phyloP scores from a whole-genome alignment of 768 basidiomycete genomes.

The Filobasidium wieringae region DNA sequence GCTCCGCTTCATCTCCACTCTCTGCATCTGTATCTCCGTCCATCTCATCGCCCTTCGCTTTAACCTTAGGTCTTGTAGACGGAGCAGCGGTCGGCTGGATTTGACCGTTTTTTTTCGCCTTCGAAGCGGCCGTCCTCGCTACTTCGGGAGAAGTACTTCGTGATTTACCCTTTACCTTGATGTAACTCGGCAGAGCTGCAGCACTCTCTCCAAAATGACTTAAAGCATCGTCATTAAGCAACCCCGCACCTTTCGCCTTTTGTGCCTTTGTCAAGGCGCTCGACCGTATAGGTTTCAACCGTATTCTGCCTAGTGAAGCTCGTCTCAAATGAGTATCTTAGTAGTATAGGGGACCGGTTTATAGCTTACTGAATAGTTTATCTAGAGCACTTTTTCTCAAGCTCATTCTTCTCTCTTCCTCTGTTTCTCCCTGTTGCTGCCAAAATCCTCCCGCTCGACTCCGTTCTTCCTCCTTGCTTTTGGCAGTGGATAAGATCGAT shows the following conservation, averaged over 20 bases:
- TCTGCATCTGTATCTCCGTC: slow-evolving; percentile 68
- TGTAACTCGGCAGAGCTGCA: not conserved
- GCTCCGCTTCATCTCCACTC: slow-evolving; percentile 61
- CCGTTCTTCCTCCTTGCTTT: slow-evolving; percentile 18
- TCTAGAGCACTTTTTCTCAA: slow-evolving; percentile 66
- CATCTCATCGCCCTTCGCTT: slow-evolving; percentile 38
- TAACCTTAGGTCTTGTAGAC: slow-evolving; percentile 26
- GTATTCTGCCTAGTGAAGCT: slow-evolving; percentile 40
- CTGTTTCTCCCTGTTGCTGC: slow-evolving; percentile 67
- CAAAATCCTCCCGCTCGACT: slow-evolving; percentile 42
- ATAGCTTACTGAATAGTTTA: slow-evolving; percentile 56
- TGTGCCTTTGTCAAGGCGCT: slow-evolving; percentile 32
- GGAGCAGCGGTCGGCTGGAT: slow-evolving; percentile 20
- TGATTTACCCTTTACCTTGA: slow-evolving; percentile 26
- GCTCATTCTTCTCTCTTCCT: slow-evolving; percentile 62
- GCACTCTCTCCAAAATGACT: slow-evolving; percentile 42
- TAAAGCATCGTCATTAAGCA: slow-evolving; percentile 31
- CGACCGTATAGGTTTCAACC: slow-evolving; percentile 50
- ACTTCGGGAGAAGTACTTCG: slow-evolving; percentile 31
- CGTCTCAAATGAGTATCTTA: too few species aligned
- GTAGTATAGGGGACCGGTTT: too few species aligned
- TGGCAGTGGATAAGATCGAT: slow-evolving; percentile 2
- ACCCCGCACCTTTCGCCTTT: slow-evolving; percentile 33
- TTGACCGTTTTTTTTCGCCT: slow-evolving; percentile 19
- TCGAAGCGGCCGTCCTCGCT: slow-evolving; percentile 25